Conservation (phyloP, 2,329 filamentous ascomycete genomes). For the Colletotrichum lentis region DNA sequence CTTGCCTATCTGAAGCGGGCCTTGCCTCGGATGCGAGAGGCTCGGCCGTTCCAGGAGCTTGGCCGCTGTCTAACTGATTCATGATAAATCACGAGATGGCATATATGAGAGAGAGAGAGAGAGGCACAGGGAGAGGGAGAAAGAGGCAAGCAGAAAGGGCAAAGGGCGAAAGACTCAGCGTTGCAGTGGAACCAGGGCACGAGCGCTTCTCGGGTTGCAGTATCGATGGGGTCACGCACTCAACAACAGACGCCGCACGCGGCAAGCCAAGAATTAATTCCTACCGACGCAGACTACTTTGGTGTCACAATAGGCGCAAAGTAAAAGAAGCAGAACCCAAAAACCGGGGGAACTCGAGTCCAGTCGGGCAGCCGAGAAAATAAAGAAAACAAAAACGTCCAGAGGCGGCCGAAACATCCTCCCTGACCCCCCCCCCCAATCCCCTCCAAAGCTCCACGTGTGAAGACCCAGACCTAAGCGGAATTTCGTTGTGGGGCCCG, state of each 20-base stretch:
- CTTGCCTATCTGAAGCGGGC: slow-evolving; percentile 22
- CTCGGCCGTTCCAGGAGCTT: slow-evolving; percentile 21
- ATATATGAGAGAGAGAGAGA: too few species aligned
- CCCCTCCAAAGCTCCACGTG: neutral
- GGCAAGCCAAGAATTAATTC: neutral
- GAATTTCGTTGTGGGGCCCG: slow-evolving; percentile 9
- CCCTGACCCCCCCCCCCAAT: neutral
- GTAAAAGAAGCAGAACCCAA: neutral
- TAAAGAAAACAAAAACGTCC: neutral
- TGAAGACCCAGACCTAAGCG: slow-evolving; percentile 10
- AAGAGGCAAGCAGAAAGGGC: too few species aligned
- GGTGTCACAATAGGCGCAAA: neutral
- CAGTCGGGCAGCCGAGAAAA: too few species aligned
- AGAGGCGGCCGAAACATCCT: neutral
- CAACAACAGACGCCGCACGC: neutral
- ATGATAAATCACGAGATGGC: neutral
- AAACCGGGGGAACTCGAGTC: too few species aligned
- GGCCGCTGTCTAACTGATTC: slow-evolving; percentile 23
- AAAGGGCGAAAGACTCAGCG: slow-evolving; percentile 4
- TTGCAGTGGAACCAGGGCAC: slow-evolving; percentile 2
- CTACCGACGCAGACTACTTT: too few species aligned
- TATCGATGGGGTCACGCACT: neutral
- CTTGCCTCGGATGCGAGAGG: slow-evolving; percentile 7
- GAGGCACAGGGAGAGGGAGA: too few species aligned
- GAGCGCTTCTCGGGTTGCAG: slow-evolving; percentile 2